A percentile compares a stretch with the other conserved stretches of the same genome.
These are phyloP conservation scores for Krasilnikovozyma curviuscula DNA, from an alignment of 768 basidiomycete species.

Conservation along the genomic window DNA sequence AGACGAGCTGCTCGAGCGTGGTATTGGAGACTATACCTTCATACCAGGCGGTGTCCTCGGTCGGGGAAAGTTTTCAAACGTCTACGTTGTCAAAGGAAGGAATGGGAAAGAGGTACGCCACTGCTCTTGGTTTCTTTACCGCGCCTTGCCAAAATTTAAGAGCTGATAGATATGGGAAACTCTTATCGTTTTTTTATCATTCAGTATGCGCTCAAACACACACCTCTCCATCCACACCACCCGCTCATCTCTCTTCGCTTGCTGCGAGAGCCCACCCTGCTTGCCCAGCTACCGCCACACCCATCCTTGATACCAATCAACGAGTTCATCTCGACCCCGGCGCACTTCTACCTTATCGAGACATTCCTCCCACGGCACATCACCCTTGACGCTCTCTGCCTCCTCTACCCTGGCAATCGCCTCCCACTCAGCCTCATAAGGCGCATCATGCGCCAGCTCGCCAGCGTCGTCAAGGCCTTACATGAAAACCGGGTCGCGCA, in stretches of 20 bases:
- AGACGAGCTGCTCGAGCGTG: conserved; percentile 23
- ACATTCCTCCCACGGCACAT: conserved; percentile 20
- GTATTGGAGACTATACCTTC: conserved; percentile 28
- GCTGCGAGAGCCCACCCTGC: conserved; percentile 29
- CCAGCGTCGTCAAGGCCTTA: conserved; percentile 25
- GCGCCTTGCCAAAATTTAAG: background rate
- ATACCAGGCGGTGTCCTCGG: conserved; percentile 23
- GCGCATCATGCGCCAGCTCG: conserved; percentile 28
- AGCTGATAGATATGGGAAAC: background rate
- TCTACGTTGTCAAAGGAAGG: conserved; percentile 25
- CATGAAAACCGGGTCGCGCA: conserved; percentile 25
- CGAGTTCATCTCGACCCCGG: conserved; percentile 28
- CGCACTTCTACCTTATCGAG: conserved; percentile 31
- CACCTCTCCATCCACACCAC: conserved; percentile 30
- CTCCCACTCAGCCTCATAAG: conserved; percentile 6
- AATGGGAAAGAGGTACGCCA: conserved; percentile 23
- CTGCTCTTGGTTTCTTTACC: background rate
- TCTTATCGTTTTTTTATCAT: background rate
- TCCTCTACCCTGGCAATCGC: background rate
- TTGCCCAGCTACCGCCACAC: conserved; percentile 29
- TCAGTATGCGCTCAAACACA: conserved; percentile 31
- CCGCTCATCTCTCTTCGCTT: conserved; percentile 30
- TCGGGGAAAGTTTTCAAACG: conserved; percentile 29
- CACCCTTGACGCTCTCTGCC: conserved; percentile 23
- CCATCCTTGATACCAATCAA: conserved; percentile 27